A percentile compares a stretch with the other conserved stretches of the same genome.
phyloP scores from a whole-genome alignment of 2,329 filamentous ascomycete genomes.

The Sporothrix euskadiensis region DNA sequence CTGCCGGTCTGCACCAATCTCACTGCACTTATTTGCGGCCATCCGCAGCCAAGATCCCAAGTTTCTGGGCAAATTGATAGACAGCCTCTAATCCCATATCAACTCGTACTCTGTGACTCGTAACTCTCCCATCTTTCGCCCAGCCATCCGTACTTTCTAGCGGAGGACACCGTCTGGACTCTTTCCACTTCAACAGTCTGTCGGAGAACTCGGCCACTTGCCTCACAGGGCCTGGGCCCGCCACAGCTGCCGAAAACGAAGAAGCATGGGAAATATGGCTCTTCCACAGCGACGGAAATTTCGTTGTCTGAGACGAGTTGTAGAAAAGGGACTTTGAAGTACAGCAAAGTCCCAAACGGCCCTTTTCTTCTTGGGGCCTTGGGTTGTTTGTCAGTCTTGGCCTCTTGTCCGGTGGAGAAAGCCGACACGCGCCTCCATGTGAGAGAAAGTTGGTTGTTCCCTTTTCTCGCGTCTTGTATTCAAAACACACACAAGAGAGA shows the following conservation, averaged over 20 bases:
- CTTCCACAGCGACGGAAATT: not conserved
- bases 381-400: not conserved
- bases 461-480: too few relatives aligned
- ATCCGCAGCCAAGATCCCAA: not conserved
- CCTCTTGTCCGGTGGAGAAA: not conserved
- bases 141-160: not conserved
- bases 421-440: not conserved
- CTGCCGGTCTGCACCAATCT: slow-evolving; percentile 2
- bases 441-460: not conserved
- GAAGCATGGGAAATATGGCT: too few relatives aligned
- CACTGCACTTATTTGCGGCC: not conserved
- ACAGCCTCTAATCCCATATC: too few relatives aligned
- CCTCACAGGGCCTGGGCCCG: not conserved
- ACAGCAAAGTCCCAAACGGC: not conserved
- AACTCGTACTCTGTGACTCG: too few relatives aligned
- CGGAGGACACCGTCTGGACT: not conserved
- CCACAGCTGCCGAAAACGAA: not conserved
- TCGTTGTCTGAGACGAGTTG: not conserved
- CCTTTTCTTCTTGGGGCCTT: slow-evolving; percentile 3
- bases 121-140: not conserved
- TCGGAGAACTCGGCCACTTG: not conserved
- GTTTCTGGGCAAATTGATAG: not conserved
- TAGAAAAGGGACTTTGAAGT: not conserved
- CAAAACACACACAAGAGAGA: not conserved
- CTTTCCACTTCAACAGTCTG: not conserved